Evolutionary conservation across 495 filamentous ascomycete species (phyloP), one percentile per base, ranked within the genome.

Genomic region (Penicillium verhagenii): DNA sequence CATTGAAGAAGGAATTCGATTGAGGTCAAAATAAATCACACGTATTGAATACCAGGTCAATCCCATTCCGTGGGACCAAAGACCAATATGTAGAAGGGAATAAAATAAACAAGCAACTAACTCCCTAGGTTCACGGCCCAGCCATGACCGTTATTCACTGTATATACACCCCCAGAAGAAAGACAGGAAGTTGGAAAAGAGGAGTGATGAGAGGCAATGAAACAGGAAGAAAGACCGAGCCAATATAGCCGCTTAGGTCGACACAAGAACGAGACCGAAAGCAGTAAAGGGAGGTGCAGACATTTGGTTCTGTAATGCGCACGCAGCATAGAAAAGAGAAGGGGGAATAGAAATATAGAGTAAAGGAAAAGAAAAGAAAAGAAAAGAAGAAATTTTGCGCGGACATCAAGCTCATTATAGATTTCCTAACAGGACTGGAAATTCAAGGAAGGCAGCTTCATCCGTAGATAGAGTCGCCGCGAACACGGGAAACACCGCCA

Each of bases 381-480:
- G 53, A 31, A 23, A 47, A 40, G n/a, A 25, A 46, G 26, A 23
- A n/a, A n/a, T n/a, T n/a, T 35, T 56, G 56, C 47, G 21, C 39
- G 47, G 44, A 50, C 53, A 52, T 60, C 37, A 49, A 9, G 33
- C 16, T 61, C 59, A 31, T 64, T 52, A 59, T 60, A 47, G 47
- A n/a, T 58, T 53, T 47, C 31, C 24, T 21, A 0, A 26, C 29
- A 23, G 26, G 26, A 16, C 18, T n/a, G 11, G 19, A 42, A 18
- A 28, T 20, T 18, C n/a, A n/a, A n/a, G 7, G 1, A 13, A 23
- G 13, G 23, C 3, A 16, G 16, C 45, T 38, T 57, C 61, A 78
- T 48, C 63, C 60, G 59, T 76, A 76, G 57, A 75, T 65, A 40
- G 64, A 60, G 23, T 76, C 73, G 39, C 74, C 74, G 13, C 61